A percentile compares a stretch with the other conserved stretches of the same genome.
These are phyloP conservation scores for Strobilomyces dryophilus DNA, from an alignment of 768 basidiomycete species.

Conservation along the genomic window DNA sequence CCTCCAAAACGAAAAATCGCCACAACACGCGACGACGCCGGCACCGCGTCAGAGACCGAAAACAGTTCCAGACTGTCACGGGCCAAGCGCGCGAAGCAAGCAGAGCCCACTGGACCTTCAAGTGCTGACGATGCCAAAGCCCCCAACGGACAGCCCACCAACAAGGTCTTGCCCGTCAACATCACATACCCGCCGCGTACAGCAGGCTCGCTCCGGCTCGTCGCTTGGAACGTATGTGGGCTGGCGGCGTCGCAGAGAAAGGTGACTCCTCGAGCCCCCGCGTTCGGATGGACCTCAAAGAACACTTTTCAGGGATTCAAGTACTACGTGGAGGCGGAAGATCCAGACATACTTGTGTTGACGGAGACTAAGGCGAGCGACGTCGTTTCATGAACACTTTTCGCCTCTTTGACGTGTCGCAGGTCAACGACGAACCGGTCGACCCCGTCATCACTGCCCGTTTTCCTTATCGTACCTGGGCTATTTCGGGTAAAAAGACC, in stretches of 20 bases:
- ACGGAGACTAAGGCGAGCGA: conserved; percentile 76
- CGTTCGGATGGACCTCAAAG: not conserved
- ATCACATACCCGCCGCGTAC: conserved; percentile 53
- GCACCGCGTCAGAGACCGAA: conserved; percentile 30
- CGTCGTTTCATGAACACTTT: not conserved
- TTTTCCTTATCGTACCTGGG: conserved; percentile 74
- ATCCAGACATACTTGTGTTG: conserved; percentile 78
- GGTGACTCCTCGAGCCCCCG: conserved; percentile 34
- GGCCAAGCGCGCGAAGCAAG: conserved; percentile 27
- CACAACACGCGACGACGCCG: conserved; percentile 33
- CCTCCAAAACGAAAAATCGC: conserved; percentile 29
- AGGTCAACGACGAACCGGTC: conserved; percentile 71
- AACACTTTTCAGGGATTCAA: conserved; percentile 63
- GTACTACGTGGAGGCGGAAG: conserved; percentile 78
- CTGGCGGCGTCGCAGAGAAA: conserved; percentile 75
- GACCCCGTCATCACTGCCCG: conserved; percentile 53
- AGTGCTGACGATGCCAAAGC: conserved; percentile 19
- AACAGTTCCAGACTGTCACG: conserved; percentile 14
- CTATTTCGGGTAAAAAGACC: conserved; percentile 71
- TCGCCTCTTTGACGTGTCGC: conserved; percentile 8
- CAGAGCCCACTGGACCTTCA: conserved; percentile 9
- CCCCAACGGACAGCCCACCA: conserved; percentile 60
- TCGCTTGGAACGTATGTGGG: conserved; percentile 80
- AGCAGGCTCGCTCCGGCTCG: conserved; percentile 49
- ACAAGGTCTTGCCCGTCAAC: conserved; percentile 62